phyloP scores from a whole-genome alignment of 2,329 filamentous ascomycete genomes.

The Fusarium keratoplasticum region DNA sequence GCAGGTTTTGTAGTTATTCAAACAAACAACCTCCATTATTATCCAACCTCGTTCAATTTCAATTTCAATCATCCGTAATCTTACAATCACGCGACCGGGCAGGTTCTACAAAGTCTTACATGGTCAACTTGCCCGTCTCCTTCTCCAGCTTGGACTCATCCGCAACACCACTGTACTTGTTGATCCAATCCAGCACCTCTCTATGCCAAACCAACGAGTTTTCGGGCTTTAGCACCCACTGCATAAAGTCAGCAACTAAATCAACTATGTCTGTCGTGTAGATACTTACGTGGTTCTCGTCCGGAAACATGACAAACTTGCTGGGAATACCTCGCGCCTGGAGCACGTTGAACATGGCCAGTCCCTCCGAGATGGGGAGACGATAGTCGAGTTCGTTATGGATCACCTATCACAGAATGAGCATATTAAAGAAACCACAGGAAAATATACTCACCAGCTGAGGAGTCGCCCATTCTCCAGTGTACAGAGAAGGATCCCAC shows the following conservation, averaged over 20 bases:
- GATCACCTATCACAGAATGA: slow-evolving; percentile 62
- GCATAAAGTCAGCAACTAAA: slow-evolving; percentile 1
- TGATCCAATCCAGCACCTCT: slow-evolving; percentile 84
- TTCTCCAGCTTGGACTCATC: slow-evolving; percentile 38
- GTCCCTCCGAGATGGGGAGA: slow-evolving; percentile 84
- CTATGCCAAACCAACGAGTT: slow-evolving; percentile 92
- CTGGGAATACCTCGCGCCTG: slow-evolving; percentile 81
- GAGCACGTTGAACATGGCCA: slow-evolving; percentile 87
- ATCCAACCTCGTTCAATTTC: background rate
- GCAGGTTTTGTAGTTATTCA: background rate
- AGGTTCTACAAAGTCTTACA: background rate
- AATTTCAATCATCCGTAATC: background rate
- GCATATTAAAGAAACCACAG: background rate
- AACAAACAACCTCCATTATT: background rate
- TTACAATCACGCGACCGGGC: background rate
- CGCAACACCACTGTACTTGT: slow-evolving; percentile 66
- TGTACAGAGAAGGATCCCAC: slow-evolving; percentile 75
- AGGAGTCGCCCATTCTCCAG: slow-evolving; percentile 83
- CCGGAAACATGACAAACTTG: slow-evolving; percentile 83
- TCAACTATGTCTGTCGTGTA: too few relatives aligned
- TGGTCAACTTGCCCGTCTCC: slow-evolving; percentile 30
- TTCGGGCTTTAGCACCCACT: slow-evolving; percentile 91
- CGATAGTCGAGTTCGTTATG: slow-evolving; percentile 93
- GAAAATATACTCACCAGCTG: slow-evolving; percentile 70
- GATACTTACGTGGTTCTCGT: slow-evolving; percentile 68